phyloP scores from a whole-genome alignment of 2,329 filamentous ascomycete species.

The Massarina eburnea region DNA sequence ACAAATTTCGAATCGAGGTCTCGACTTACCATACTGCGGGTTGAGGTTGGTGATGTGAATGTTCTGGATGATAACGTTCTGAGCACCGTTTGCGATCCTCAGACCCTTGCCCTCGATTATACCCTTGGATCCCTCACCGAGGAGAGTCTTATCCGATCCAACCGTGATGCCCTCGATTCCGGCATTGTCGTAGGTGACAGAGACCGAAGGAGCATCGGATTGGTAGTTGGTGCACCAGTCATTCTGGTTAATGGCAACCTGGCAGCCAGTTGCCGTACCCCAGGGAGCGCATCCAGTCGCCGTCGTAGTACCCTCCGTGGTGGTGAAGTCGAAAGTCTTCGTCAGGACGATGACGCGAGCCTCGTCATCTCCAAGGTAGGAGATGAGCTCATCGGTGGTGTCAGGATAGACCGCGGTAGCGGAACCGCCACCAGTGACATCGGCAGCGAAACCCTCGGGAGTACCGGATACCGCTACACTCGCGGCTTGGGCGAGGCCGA shows the following conservation, averaged over 20 bases:
- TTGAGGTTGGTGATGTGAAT: conserved; percentile 43
- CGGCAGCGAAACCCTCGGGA: conserved; percentile 20
- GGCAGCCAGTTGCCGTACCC: conserved; percentile 54
- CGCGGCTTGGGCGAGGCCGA: too few species aligned
- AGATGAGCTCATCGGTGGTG: conserved; percentile 19
- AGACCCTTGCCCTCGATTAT: conserved; percentile 47
- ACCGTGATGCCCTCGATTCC: conserved; percentile 33
- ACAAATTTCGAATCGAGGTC: too few species aligned
- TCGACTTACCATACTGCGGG: conserved; percentile 41
- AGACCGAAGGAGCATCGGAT: conserved; percentile 11
- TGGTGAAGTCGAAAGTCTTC: conserved; percentile 28
- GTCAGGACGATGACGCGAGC: conserved; percentile 44
- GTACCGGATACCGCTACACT: too few species aligned
- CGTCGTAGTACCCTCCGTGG: conserved; percentile 23
- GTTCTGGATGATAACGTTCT: conserved; percentile 45
- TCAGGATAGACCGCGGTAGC: conserved; percentile 15
- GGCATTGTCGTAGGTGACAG: conserved; percentile 37
- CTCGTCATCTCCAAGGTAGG: conserved; percentile 32
- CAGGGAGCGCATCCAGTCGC: conserved; percentile 45
- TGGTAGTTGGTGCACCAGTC: conserved; percentile 16
- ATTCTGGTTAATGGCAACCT: conserved; percentile 59
- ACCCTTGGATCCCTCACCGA: conserved; percentile 43
- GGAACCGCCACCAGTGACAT: conserved; percentile 18
- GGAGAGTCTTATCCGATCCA: conserved; percentile 44
- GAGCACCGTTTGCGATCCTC: conserved; percentile 33